Conservation (phyloP, 2,329 filamentous ascomycete species). For the Nemania sp. region DNA sequence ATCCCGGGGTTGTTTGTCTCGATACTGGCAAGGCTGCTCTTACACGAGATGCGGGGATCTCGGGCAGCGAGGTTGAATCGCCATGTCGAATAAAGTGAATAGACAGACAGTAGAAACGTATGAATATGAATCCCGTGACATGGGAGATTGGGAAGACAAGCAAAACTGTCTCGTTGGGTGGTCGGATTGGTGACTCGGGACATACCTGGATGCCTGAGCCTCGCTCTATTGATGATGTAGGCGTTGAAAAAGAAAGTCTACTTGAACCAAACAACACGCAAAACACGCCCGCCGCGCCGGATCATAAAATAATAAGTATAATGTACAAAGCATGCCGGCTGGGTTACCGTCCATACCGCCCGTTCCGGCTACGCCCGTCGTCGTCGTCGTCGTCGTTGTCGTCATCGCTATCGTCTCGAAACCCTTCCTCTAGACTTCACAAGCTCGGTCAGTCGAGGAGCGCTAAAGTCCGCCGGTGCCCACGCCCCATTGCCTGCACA, state of each 20-base stretch:
- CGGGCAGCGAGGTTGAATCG: not conserved
- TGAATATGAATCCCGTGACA: not conserved
- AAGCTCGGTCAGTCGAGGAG: conserved; percentile 29
- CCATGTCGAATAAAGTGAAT: not conserved
- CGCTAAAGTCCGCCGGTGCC: not conserved
- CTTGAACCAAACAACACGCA: not conserved
- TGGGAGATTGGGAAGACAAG: not conserved
- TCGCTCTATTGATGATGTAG: not conserved
- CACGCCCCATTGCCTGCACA: conserved; percentile 10
- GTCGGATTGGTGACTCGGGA: not conserved
- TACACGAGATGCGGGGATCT: not conserved
- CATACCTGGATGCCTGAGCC: not conserved
- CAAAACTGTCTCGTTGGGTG: not conserved
- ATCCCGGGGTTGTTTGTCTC: no score
- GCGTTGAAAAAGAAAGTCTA: not conserved
- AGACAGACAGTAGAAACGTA: not conserved
- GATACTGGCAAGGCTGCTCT: no score
- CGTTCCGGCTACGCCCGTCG: conserved; percentile 31
- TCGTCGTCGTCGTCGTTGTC: conserved; percentile 74
- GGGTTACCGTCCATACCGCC: conserved; percentile 28
- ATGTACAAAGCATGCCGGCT: conserved; percentile 15
- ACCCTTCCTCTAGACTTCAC: conserved; percentile 68
- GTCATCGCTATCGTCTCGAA: conserved; percentile 74
- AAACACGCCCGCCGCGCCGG: not conserved
- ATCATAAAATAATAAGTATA: not conserved